Conservation (phyloP, 2,329 filamentous ascomycete species). For the Hirsutella thompsonii region DNA sequence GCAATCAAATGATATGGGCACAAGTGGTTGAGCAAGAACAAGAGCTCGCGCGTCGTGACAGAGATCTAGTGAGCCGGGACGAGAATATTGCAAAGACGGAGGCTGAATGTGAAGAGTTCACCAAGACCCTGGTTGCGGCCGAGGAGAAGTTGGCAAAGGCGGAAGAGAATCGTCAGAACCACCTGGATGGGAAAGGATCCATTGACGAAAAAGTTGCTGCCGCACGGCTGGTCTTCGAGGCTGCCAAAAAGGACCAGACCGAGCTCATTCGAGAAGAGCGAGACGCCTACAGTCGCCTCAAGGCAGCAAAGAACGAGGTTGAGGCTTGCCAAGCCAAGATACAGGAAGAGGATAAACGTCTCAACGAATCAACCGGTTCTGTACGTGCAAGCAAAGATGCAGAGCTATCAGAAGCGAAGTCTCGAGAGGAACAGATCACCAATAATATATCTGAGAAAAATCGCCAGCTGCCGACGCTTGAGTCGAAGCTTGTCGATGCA, state of each 20-base stretch:
- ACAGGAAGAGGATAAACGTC: conserved; percentile 41
- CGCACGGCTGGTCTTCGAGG: conserved; percentile 38
- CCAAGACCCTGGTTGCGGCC: conserved; percentile 32
- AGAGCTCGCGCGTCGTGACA: conserved; percentile 23
- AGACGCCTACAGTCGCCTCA: conserved; percentile 46
- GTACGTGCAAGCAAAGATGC: conserved; percentile 50
- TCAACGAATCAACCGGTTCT: conserved; percentile 58
- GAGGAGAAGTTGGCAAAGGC: conserved; percentile 30
- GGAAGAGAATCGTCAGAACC: conserved; percentile 23
- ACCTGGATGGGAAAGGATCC: conserved; percentile 32
- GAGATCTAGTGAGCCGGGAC: conserved; percentile 13
- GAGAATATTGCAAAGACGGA: conserved; percentile 15
- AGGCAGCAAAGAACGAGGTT: conserved; percentile 34
- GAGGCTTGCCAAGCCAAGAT: conserved; percentile 34
- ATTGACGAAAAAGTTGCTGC: conserved; percentile 28
- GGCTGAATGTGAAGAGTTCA: conserved; percentile 23
- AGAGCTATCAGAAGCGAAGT: conserved; percentile 24
- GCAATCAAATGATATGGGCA: conserved; percentile 68
- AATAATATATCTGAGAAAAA: conserved; percentile 15
- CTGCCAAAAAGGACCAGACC: conserved; percentile 38
- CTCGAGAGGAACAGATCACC: conserved; percentile 13
- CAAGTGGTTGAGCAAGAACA: conserved; percentile 70
- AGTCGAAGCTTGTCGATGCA: conserved; percentile 18
- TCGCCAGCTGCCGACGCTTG: conserved; percentile 19
- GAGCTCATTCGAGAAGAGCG: conserved; percentile 51